Percentiles rank a stretch among this genome's conserved stretches.
Conservation (phyloP, 1,284 basidiomycete genomes). For the Cystobasidium slooffiae region DNA sequence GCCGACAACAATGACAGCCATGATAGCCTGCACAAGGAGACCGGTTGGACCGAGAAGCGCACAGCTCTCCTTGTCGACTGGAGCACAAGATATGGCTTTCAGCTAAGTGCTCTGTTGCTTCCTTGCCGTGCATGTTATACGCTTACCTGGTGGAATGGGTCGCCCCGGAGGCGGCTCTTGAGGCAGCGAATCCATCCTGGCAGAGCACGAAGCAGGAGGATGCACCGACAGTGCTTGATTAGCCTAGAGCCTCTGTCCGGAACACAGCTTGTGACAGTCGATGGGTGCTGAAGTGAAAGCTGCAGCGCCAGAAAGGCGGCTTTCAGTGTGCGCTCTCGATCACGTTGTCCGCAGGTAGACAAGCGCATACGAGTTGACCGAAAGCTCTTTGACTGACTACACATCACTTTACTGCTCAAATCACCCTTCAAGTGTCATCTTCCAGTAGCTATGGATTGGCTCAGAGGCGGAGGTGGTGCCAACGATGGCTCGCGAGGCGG, state of each 20-base stretch:
- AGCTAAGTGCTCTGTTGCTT: not conserved
- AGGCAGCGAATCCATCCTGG: slow-evolving; percentile 14
- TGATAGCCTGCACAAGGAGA: slow-evolving; percentile 59
- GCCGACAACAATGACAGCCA: slow-evolving; percentile 84
- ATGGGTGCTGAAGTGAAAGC: no score
- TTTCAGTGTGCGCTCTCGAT: no score
- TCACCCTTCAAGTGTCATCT: not conserved
- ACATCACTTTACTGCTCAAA: not conserved
- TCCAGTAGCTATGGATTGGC: slow-evolving; percentile 28
- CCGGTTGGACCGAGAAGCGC: slow-evolving; percentile 60
- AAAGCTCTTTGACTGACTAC: not conserved
- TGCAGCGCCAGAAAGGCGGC: no score
- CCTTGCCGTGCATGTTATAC: not conserved
- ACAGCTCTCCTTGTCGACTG: slow-evolving; percentile 54
- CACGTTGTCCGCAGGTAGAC: no score
- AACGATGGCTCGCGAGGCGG: slow-evolving; percentile 15
- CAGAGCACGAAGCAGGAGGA: not conserved
- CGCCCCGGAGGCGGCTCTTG: slow-evolving; percentile 3
- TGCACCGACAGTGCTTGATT: not conserved
- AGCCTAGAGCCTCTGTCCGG: no score
- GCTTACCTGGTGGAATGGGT: slow-evolving; percentile 22
- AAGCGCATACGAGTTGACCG: not conserved
- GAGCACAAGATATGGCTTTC: not conserved
- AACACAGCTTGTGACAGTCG: no score
- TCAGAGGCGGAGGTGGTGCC: slow-evolving; percentile 17